A percentile compares a stretch with the other conserved stretches of the same genome.
These are phyloP conservation scores for Nothopassalora personata DNA, from an alignment of 2,329 filamentous ascomycete genomes.

Conservation along the genomic window DNA sequence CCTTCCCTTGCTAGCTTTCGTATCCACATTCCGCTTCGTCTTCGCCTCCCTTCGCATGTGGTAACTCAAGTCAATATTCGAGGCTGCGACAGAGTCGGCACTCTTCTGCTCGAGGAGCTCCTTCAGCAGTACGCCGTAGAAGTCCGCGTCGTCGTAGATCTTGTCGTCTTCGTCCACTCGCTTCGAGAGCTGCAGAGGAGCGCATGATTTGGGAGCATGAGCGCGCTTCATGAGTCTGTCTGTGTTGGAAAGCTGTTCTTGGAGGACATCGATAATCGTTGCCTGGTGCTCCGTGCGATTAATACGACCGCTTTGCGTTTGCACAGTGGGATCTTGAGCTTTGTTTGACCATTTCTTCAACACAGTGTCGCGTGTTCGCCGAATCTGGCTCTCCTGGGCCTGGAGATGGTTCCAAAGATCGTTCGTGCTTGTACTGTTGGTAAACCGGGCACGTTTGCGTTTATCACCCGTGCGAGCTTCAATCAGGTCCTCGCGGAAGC, in stretches of 20 bases:
- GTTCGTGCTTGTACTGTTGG: slow-evolving; percentile 53
- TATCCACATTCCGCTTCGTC: slow-evolving; percentile 81
- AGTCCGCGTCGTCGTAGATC: slow-evolving; percentile 90
- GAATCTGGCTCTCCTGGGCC: slow-evolving; percentile 55
- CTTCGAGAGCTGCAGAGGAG: slow-evolving; percentile 55
- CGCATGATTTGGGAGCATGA: slow-evolving; percentile 68
- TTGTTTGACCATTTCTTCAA: slow-evolving; percentile 90
- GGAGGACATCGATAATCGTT: slow-evolving; percentile 61
- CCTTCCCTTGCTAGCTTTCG: slow-evolving; percentile 88
- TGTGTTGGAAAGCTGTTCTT: slow-evolving; percentile 60
- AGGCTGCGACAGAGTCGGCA: slow-evolving; percentile 45
- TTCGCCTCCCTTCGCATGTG: slow-evolving; percentile 66
- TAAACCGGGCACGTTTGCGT: slow-evolving; percentile 49
- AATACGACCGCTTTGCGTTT: slow-evolving; percentile 55
- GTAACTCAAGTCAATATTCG: slow-evolving; percentile 35
- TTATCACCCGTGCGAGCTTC: slow-evolving; percentile 54
- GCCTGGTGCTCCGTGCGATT: slow-evolving; percentile 56
- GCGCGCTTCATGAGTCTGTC: slow-evolving; percentile 66
- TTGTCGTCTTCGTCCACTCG: slow-evolving; percentile 50
- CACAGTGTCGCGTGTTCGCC: slow-evolving; percentile 61
- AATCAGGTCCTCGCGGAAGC: slow-evolving; percentile 58
- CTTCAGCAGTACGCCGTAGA: slow-evolving; percentile 89
- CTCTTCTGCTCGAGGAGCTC: slow-evolving; percentile 85
- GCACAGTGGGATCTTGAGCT: slow-evolving; percentile 57
- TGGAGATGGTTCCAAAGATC: slow-evolving; percentile 70